Percentiles rank a stretch among this genome's conserved stretches.
These are phyloP conservation scores for Passiflora organensis DNA, from an alignment of 345 rosid species.

Conservation along the genomic window DNA sequence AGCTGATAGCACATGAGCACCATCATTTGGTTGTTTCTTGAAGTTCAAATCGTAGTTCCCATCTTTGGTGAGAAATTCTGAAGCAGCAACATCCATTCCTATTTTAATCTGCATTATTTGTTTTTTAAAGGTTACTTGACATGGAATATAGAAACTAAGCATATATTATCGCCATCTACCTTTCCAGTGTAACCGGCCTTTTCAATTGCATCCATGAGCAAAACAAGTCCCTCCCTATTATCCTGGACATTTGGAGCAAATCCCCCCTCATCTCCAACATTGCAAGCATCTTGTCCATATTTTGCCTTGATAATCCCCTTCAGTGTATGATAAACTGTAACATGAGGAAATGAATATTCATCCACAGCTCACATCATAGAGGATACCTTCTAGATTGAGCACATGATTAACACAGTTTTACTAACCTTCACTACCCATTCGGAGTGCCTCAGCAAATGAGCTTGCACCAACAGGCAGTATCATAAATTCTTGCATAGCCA, in stretches of 20 bases:
- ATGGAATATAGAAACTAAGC: neutral
- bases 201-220: constrained; percentile 93
- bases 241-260: constrained; percentile 99
- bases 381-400: neutral
- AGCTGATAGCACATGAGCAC: constrained; percentile 72
- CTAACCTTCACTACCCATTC: constrained; percentile 97
- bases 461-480: constrained; percentile 85
- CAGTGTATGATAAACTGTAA: constrained; percentile 74
- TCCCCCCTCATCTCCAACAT: constrained; percentile 98
- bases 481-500: constrained; percentile 99
- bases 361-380: neutral
- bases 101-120: constrained; percentile 75
- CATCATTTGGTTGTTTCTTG: constrained; percentile 93
- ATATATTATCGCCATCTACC: constrained; percentile 32
- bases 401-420: neutral
- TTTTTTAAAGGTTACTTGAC: constrained; percentile 5
- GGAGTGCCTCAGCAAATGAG: constrained; percentile 80
- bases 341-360: neutral
- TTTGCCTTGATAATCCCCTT: constrained; percentile 85
- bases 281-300: constrained; percentile 99
- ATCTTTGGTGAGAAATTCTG: constrained; percentile 82
- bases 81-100: constrained; percentile 99
- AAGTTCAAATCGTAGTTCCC: constrained; percentile 87
- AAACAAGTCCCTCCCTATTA: constrained; percentile 89
- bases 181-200: constrained; percentile 93